Evolutionary conservation across 345 rosid species (phyloP).

Genomic region (Heritiera fomes): DNA sequence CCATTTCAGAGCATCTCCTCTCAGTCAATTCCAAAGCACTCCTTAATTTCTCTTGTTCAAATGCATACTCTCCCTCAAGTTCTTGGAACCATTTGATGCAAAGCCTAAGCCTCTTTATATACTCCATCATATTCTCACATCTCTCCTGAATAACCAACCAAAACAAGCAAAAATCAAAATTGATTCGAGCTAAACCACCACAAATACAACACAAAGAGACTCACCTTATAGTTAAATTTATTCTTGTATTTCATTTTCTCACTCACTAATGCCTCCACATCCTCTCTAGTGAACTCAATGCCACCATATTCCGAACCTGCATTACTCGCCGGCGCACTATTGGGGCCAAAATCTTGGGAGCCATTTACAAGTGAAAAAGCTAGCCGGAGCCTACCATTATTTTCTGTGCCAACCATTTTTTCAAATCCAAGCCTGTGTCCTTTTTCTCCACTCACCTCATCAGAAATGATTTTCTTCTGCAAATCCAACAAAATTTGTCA

Average conservation of each 20-base stretch:
- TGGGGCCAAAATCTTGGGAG: slow-evolving; percentile 54
- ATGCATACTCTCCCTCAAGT: slow-evolving; percentile 75
- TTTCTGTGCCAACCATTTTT: slow-evolving; percentile 57
- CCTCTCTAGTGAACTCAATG: slow-evolving; percentile 66
- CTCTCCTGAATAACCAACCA: slow-evolving; percentile 64
- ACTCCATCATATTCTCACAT: slow-evolving; percentile 92
- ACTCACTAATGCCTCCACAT: slow-evolving; percentile 58
- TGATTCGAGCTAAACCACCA: slow-evolving; percentile 14
- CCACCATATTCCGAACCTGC: slow-evolving; percentile 63
- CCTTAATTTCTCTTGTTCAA: slow-evolving; percentile 79
- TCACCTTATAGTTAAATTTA: slow-evolving; percentile 87
- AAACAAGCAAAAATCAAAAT: slow-evolving; percentile 6
- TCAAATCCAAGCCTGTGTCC: slow-evolving; percentile 20
- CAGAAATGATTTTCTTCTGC: slow-evolving; percentile 31
- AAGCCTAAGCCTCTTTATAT: slow-evolving; percentile 84
- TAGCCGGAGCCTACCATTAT: slow-evolving; percentile 53
- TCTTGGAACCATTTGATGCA: slow-evolving; percentile 98
- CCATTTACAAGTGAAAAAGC: slow-evolving; percentile 51
- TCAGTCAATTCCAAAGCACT: slow-evolving; percentile 64
- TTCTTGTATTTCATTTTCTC: slow-evolving; percentile 60
- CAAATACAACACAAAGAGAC: slow-evolving; percentile 6
- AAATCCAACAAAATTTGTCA: slow-evolving; percentile 2
- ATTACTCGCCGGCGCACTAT: slow-evolving; percentile 55
- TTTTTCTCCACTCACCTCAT: slow-evolving; percentile 32
- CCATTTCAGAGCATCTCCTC: slow-evolving; percentile 76